Conservation (phyloP, 208 protist species). For the Leishmania gerbilli region DNA sequence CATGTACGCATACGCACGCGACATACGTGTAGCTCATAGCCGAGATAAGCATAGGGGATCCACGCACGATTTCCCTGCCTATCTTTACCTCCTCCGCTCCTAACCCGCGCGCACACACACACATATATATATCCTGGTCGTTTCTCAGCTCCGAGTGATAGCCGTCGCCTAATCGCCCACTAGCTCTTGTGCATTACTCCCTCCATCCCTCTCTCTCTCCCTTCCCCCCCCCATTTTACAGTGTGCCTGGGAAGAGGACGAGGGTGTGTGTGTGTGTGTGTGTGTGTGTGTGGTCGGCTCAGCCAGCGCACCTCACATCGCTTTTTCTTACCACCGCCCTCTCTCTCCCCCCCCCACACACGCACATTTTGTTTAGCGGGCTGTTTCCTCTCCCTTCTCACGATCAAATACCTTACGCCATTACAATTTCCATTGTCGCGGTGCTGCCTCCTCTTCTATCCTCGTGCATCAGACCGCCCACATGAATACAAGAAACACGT, state of each 20-base stretch:
- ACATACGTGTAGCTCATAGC: neutral
- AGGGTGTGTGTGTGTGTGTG: neutral
- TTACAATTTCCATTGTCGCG: neutral
- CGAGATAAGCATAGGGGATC: neutral
- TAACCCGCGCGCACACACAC: neutral
- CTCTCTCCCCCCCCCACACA: neutral
- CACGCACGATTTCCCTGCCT: neutral
- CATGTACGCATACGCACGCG: neutral
- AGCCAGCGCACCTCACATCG: neutral
- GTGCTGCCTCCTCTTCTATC: neutral
- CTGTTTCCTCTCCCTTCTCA: neutral
- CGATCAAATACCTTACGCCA: neutral
- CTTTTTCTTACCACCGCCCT: too few species aligned
- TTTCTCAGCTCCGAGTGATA: neutral
- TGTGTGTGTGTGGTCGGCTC: neutral
- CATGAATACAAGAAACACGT: neutral
- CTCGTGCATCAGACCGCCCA: neutral
- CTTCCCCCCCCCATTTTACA: neutral
- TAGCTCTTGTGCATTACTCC: neutral
- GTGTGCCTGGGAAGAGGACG: neutral
- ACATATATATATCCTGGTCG: neutral
- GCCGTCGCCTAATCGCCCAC: neutral
- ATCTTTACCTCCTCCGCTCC: neutral
- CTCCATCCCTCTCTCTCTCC: neutral
- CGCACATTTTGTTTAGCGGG: neutral